Percentiles rank a stretch among this genome's conserved stretches.
Conservation (phyloP, 2,329 filamentous ascomycete species). For the Colletotrichum sp. region DNA sequence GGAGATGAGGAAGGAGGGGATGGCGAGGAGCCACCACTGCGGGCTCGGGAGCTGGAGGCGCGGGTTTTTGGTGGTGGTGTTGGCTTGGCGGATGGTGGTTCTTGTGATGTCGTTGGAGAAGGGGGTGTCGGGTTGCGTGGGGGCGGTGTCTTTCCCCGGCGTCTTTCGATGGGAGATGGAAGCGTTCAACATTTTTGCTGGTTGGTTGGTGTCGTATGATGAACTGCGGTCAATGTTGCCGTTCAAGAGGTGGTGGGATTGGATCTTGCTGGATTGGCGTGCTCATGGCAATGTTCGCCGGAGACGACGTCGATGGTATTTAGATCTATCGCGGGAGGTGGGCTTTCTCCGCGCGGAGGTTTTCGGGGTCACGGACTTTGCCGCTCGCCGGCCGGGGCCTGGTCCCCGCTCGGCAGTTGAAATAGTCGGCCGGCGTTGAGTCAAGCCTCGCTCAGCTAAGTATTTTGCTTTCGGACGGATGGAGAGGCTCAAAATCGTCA, state of each 20-base stretch:
- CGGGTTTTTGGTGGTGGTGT: not conserved
- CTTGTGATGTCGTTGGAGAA: not conserved
- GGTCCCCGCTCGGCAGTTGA: not conserved
- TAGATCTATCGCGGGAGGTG: not conserved
- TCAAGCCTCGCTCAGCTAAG: not conserved
- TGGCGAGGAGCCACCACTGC: not conserved
- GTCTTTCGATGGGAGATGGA: not conserved
- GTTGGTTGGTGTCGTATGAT: accelerated
- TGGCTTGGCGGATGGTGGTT: not conserved
- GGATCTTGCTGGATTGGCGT: not conserved
- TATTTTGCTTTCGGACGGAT: not conserved
- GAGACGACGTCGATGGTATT: not conserved
- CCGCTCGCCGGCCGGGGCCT: not conserved
- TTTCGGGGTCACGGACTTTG: not conserved
- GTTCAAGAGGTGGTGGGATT: accelerated
- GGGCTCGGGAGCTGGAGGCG: not conserved
- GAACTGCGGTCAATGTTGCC: not conserved
- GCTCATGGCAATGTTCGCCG: not conserved
- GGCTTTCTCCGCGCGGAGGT: not conserved
- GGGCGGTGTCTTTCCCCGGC: not conserved
- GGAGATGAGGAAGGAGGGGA: not conserved
- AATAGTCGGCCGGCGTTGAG: not conserved
- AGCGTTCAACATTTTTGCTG: not conserved
- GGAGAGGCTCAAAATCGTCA: not conserved
- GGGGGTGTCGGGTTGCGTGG: not conserved